Conservation (phyloP, 257 asterid species). For the Forsythia suspensa region DNA sequence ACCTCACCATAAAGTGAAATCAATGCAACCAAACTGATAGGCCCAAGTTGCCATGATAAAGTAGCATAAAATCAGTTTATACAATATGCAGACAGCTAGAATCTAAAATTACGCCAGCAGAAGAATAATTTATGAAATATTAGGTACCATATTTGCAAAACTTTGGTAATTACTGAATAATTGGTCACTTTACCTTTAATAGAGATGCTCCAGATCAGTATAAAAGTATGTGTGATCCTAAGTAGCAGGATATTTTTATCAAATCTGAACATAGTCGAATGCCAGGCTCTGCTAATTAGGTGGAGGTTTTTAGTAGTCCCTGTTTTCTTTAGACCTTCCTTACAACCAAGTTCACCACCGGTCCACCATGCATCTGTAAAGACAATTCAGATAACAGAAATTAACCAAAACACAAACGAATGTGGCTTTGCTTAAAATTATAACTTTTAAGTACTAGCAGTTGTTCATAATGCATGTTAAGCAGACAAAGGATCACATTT, state of each 20-base stretch:
- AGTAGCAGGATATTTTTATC: neutral
- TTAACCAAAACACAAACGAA: neutral
- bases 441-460: neutral
- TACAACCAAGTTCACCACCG: neutral
- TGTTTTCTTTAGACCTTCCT: neutral
- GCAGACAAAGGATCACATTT: no score
- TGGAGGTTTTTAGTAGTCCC: neutral
- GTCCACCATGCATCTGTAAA: neutral
- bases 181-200: neutral
- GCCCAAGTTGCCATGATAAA: neutral
- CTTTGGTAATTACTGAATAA: neutral
- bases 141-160: neutral
- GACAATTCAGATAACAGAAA: neutral
- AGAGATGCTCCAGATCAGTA: neutral
- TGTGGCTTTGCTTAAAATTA: neutral
- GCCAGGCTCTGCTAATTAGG: neutral
- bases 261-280: neutral
- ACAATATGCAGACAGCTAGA: neutral
- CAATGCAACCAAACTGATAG: neutral
- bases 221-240: neutral
- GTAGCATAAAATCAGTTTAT: neutral
- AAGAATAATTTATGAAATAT: neutral
- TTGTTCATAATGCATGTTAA: neutral
- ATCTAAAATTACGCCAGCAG: neutral
- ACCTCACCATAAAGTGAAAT: neutral